phyloP scores from a whole-genome alignment of 306 rosid species.

The Vicia sativa region DNA sequence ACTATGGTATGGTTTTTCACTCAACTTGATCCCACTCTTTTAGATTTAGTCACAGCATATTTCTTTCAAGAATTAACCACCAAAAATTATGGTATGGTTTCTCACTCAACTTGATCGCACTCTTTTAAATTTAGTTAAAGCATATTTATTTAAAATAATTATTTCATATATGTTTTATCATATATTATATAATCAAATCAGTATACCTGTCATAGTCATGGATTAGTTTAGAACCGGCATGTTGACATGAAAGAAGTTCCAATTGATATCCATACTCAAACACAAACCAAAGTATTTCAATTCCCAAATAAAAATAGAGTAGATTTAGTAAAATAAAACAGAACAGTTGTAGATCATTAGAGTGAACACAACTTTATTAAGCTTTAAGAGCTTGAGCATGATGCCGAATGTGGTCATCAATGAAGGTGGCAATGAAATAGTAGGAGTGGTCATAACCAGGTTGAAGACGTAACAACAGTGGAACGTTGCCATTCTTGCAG shows the following conservation, averaged over 20 bases:
- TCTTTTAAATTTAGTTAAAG: not conserved
- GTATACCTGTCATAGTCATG: not conserved
- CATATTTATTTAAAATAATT: not conserved
- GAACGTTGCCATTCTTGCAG: constrained; percentile 67
- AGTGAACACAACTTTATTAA: constrained; percentile 46
- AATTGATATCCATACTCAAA: constrained; percentile 24
- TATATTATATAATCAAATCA: not conserved
- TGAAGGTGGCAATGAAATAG: constrained; percentile 80
- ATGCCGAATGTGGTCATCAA: constrained; percentile 89
- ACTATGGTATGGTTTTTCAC: too few relatives aligned
- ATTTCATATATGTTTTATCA: not conserved
- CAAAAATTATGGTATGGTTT: not conserved
- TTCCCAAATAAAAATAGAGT: constrained; percentile 12
- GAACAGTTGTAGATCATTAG: constrained; percentile 31
- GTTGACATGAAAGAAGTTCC: constrained; percentile 23
- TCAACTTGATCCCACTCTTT: too few relatives aligned
- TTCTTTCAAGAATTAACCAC: too few relatives aligned
- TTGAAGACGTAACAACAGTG: constrained; percentile 68
- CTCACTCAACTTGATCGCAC: not conserved
- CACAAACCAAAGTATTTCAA: constrained; percentile 8
- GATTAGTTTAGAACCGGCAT: not conserved
- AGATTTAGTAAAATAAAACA: constrained; percentile 24
- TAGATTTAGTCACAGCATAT: too few relatives aligned
- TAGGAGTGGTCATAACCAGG: constrained; percentile 90
- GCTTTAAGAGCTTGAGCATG: constrained; percentile 88